Base-by-base conservation (phyloP, 108 stramenopile genomes). In the Licmophora abbreviata region DNA sequence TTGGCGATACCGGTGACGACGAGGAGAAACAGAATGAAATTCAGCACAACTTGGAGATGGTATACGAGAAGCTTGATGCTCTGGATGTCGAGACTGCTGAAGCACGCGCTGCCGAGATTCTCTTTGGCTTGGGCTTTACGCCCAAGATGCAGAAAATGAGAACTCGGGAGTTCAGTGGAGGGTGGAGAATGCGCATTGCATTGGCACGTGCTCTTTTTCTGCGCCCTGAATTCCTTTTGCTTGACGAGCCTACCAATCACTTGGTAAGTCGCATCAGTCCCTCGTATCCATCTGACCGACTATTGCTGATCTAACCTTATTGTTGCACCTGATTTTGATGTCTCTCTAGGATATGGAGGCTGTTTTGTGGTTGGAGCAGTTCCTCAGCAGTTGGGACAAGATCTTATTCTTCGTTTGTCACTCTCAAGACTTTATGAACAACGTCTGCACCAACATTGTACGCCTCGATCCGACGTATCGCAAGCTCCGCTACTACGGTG, bases 341-440 rank as follows among this genome's bases (percentile, higher is more conserved):
- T 5, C 5, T 40, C 20, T 20, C 38, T 4, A 40, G 44, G 44
- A 90, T 70, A 94, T 98, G 94, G 98, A 97, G 56, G 96, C 96
- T 48, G 96, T 97, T 18, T 68, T 99, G 56, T 99, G 98, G 98
- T 73, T 99, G 38, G 98, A 99, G 71, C 89, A 97, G 23, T 97
- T 97, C 73, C 64, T 99, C 43, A 62, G 79, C 17, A 79, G 68
- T 29, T 97, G 94, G 93, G 75, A 83, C 54, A 93, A 93, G 40
- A 97, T 95, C 55, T 68, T 96, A 9, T 79, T 96, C 52, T 77
- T 98, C 45, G 95, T 97, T 25, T 92, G 88, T 63, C 91, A 94
- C 75, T 85, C 83, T n/a, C 96, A 97, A 65, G 98, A 97, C 74
- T 99, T 99, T 64, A 76, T 99, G 76, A 99, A 99, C 75, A 76